Evolutionary conservation across 805 yeast species (phyloP).

Genomic region (Starmerella bombi): DNA sequence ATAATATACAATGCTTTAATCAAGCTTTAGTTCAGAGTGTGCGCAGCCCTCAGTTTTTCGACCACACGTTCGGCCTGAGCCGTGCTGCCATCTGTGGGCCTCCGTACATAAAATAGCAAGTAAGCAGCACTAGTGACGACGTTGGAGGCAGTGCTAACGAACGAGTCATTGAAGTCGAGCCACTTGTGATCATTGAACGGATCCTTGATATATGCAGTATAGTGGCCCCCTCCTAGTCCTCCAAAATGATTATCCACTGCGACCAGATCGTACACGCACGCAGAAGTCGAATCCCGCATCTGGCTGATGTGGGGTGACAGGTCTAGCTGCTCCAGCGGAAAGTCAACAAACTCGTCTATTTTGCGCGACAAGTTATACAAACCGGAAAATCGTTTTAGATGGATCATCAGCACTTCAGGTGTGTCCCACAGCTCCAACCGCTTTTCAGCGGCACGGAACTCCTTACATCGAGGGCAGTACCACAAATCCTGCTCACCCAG

Average conservation of each 20-base stretch:
- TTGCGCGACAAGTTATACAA: constrained; percentile 79
- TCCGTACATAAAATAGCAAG: constrained; percentile 63
- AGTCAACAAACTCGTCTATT: constrained; percentile 69
- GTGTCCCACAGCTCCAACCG: constrained; percentile 88
- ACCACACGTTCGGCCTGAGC: neutral
- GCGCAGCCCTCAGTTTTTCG: too few species aligned
- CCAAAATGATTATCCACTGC: constrained; percentile 96
- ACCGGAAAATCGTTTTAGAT: constrained; percentile 78
- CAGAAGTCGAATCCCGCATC: neutral
- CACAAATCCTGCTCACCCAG: too few species aligned
- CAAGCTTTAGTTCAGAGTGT: too few species aligned
- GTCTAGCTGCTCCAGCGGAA: constrained; percentile 75
- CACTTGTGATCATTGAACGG: constrained; percentile 53
- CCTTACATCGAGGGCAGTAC: too few species aligned
- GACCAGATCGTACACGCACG: constrained; percentile 59
- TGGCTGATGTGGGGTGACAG: constrained; percentile 41
- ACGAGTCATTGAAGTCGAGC: constrained; percentile 84
- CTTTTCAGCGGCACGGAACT: too few species aligned
- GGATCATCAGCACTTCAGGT: constrained; percentile 82
- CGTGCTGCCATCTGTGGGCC: constrained; percentile 15
- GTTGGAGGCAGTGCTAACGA: constrained; percentile 52
- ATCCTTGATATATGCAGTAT: constrained; percentile 79
- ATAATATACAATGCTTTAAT: too few species aligned
- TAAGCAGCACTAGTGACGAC: constrained; percentile 72
- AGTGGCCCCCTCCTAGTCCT: constrained; percentile 95